phyloP scores from a whole-genome alignment of 2,329 filamentous ascomycete species.

The Pseudocercospora vitis region DNA sequence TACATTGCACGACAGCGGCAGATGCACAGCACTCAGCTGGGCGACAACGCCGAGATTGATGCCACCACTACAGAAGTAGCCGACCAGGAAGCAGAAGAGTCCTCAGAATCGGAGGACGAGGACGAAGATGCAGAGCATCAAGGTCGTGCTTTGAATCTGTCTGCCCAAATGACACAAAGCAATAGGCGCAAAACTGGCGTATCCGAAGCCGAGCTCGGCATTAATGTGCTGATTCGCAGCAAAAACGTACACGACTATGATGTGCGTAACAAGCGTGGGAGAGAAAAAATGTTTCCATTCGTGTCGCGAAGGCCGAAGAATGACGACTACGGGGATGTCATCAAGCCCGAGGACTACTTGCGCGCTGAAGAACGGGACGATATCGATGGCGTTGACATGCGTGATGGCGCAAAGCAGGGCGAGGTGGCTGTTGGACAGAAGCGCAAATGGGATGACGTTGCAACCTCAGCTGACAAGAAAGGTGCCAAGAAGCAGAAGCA shows the following conservation, averaged over 20 bases:
- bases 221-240: conserved; percentile 79
- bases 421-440: conserved; percentile 73
- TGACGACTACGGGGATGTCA: conserved; percentile 92
- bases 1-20: conserved; percentile 87
- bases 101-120: conserved; percentile 81
- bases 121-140: conserved; percentile 89
- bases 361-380: conserved; percentile 88
- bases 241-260: conserved; percentile 94
- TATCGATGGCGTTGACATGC: conserved; percentile 64
- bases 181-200: conserved; percentile 77
- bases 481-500: conserved; percentile 64
- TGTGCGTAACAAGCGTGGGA: conserved; percentile 83
- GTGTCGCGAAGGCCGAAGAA: conserved; percentile 73
- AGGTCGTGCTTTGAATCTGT: conserved; percentile 86
- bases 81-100: conserved; percentile 83
- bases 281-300: conserved; percentile 89
- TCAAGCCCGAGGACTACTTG: conserved; percentile 89
- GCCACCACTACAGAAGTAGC: conserved; percentile 61
- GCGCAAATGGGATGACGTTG: conserved; percentile 82
- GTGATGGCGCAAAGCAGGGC: conserved; percentile 51
- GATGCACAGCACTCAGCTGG: conserved; percentile 77
- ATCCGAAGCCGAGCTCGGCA: conserved; percentile 84
- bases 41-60: conserved; percentile 65
- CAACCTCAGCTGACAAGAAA: conserved; percentile 33
- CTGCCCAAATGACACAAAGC: conserved; percentile 78